Conservation (phyloP, 2,329 filamentous ascomycete species). For the Grosmannia penicillata region DNA sequence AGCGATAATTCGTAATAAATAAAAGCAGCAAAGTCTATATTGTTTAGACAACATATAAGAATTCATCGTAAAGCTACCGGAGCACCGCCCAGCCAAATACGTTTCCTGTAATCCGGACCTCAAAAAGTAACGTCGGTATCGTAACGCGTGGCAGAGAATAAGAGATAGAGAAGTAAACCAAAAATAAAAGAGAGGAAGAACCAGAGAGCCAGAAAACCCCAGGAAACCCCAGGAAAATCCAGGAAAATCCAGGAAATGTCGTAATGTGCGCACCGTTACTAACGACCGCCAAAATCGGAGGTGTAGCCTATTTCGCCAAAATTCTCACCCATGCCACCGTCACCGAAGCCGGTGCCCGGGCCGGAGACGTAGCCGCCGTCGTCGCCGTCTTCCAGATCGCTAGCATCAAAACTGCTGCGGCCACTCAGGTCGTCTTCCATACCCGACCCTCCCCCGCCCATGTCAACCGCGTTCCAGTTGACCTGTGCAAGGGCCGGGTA, state of each 20-base stretch:
- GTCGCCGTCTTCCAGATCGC: slow-evolving; percentile 62
- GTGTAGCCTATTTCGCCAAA: slow-evolving; percentile 39
- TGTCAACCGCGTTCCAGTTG: slow-evolving; percentile 57
- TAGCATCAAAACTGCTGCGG: slow-evolving; percentile 68
- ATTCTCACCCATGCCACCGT: slow-evolving; percentile 38
- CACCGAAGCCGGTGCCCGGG: slow-evolving; percentile 43
- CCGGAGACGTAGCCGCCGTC: slow-evolving; percentile 53
- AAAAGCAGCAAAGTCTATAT: too few relatives aligned
- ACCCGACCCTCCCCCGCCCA: slow-evolving; percentile 56
- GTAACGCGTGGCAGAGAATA: slow-evolving; percentile 1
- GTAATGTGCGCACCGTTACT: background rate
- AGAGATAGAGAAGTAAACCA: slow-evolving; percentile 3
- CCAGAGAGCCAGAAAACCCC: too few relatives aligned
- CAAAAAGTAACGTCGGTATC: background rate
- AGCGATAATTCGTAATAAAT: too few relatives aligned
- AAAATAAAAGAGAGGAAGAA: too few relatives aligned
- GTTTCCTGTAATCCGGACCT: too few relatives aligned
- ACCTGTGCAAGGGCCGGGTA: slow-evolving; percentile 86
- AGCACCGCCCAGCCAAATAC: background rate
- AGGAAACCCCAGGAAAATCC: too few relatives aligned
- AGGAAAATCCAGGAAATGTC: background rate
- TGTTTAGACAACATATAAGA: background rate
- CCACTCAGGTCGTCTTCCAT: slow-evolving; percentile 66
- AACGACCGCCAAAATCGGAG: slow-evolving; percentile 36
- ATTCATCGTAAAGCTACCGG: background rate